Base-by-base conservation (phyloP, 441 rosid genomes). In the Mallotus japonicus region DNA sequence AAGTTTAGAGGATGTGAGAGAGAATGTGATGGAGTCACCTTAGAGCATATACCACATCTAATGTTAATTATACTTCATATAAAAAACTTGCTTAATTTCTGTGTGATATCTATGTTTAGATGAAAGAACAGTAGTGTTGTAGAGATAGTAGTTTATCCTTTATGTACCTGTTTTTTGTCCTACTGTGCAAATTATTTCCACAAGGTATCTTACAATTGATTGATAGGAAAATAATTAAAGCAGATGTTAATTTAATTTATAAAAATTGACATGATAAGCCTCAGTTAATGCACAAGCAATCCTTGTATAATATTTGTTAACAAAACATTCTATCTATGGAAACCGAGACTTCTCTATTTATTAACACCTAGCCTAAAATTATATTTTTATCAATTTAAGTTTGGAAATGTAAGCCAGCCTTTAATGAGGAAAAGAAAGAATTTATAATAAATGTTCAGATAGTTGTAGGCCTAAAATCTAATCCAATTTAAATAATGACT, bases 361-460 rank as follows among this genome's bases (percentile, higher is more conserved):
- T 47, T 32, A 10, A 14, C 15, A 46, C 15, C 44, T 15, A 14
- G 17, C 2, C 12, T 14, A 16, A 16, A 46, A 60, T 20, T n/a
- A 16, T 64, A 5, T 12, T 44, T 15, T 47, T 24, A 2, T 42
- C 28, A 22, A 51, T 58, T n/a, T 57, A 34, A 42, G 40, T 66
- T 67, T 49, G 13, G 19, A 19, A 50, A 44, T 66, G 55, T 34
- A n/a, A 47, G 13, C 28, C 32, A 8, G 15, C 51, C 40, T 50
- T 14, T 4, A 19, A 19, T 24, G 17, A 17, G 46, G 37, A 13
- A 46, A 14, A 32, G 49, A 19, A 47, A 13, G 19, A 14, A 32
- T 73, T 28, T 49, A 12, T 66, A 40, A 46, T 58, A 14, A 73
- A 58, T 51, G 64, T 13, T 13, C 17, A 66, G 32, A n/a, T 50